These are phyloP conservation scores for Stropharia rugosoannulata DNA, from an alignment of 768 basidiomycete genomes.

Conservation along the genomic window DNA sequence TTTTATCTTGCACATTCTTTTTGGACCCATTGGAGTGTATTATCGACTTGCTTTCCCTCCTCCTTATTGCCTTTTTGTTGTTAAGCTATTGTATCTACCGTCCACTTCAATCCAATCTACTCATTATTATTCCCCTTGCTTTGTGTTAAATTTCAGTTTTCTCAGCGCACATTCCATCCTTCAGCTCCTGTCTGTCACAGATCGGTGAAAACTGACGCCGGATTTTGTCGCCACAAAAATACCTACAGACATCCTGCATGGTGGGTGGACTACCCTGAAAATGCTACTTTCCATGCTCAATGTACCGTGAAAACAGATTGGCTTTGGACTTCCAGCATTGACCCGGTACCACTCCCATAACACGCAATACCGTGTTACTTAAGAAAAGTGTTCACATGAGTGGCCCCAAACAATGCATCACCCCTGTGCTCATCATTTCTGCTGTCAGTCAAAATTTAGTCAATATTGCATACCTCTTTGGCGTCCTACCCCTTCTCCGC, in stretches of 20 bases:
- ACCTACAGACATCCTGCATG: too few relatives aligned
- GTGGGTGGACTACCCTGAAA: too few relatives aligned
- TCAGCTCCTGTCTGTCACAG: not conserved
- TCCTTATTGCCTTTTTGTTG: conserved; percentile 7
- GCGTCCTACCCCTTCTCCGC: too few relatives aligned
- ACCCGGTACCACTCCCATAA: too few relatives aligned
- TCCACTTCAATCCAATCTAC: conserved; percentile 12
- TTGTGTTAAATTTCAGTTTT: not conserved
- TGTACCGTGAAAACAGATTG: too few relatives aligned
- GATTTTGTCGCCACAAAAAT: too few relatives aligned
- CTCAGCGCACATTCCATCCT: not conserved
- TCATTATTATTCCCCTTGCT: not conserved
- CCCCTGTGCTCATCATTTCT: not conserved
- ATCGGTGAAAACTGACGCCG: too few relatives aligned
- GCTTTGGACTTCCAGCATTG: too few relatives aligned
- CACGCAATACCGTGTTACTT: too few relatives aligned
- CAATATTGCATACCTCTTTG: not conserved
- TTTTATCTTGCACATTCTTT: conserved; percentile 3
- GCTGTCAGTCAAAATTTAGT: not conserved
- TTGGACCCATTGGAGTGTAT: conserved; percentile 7
- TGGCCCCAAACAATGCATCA: too few relatives aligned
- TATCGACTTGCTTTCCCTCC: conserved; percentile 11
- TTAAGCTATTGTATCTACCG: conserved; percentile 14
- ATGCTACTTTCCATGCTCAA: too few relatives aligned
- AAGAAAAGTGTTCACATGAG: too few relatives aligned